Evolutionary conservation across 352 stramenopile genomes (phyloP), one percentile per base, ranked within the genome.

Genomic region (Phytophthora hibernalis): DNA sequence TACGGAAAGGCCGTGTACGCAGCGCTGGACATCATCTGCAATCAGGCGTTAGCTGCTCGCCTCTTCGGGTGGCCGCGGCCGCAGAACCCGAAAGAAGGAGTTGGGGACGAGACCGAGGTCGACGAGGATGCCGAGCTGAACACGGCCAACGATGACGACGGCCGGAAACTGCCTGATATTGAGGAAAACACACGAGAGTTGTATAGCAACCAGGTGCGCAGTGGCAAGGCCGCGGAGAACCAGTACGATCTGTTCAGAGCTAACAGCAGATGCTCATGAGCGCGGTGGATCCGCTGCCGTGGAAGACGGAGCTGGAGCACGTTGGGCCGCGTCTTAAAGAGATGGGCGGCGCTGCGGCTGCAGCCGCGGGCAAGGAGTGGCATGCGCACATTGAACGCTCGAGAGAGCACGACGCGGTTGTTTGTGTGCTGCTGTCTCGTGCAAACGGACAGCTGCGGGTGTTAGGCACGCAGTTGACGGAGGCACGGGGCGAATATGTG

Each of bases 251-350:
- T 92, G 85, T 92, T 55, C 80, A 91, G 58, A 92, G 82, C 37
- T 89, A 83, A 60, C 84, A 93, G 69, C 85, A 95, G 61, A 95
- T 95, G 82, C 93, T 95, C 74, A 66, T 92, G 52, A 92, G 85
- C 60, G 74, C 89, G 35, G 83, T 95, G 52, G 76, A 95, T 48
- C 87, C 87, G 43, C 51, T 92, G 62, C 70, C 93, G 16, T 93
- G 87, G 87, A 92, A 92, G 56, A 93, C 82, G 13, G 87, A 95
- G 72, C 70, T 95, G 8, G 87, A 95, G 78, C 84, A 85, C 31
- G 87, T 95, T 0, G 87, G 83, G 0, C 84, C 87, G 1, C 83
- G 83, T 56, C 77, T 94, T 13, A 93, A 92, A 55, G 49, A 91
- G 18, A 74, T 79, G 16, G 68, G 61, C 4, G 84, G 86, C 8